These are phyloP conservation scores for Diutina rugosa DNA, from an alignment of 1,139 yeast genomes.

Conservation along the genomic window DNA sequence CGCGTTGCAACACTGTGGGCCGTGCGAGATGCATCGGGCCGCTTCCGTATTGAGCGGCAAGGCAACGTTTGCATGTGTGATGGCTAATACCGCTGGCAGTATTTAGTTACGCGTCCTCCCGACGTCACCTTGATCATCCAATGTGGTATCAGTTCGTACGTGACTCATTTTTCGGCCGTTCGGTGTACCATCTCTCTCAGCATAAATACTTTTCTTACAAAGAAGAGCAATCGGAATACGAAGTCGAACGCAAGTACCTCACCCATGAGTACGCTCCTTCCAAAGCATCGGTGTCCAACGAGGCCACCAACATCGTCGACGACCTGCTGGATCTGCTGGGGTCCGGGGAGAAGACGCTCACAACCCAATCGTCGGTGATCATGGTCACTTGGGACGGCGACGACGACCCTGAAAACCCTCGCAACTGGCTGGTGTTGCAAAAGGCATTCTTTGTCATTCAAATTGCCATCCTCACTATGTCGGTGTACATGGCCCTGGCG, in stretches of 20 bases:
- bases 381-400: conserved; percentile 32
- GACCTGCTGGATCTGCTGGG: neutral
- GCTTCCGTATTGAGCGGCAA: neutral
- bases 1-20: neutral
- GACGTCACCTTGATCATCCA: neutral
- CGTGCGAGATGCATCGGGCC: neutral
- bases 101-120: neutral
- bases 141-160: neutral
- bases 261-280: neutral
- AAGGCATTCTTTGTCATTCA: conserved; percentile 26
- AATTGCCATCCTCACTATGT: conserved; percentile 32
- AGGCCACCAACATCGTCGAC: neutral
- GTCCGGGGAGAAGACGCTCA: neutral
- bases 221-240: neutral
- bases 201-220: neutral
- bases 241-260: neutral
- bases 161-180: neutral
- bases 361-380: conserved; percentile 3
- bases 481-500: conserved; percentile 51
- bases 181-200: neutral
- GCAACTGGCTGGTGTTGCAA: conserved; percentile 34
- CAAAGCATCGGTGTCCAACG: neutral
- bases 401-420: conserved; percentile 46
- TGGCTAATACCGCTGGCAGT: neutral
- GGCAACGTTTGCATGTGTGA: neutral